phyloP scores from a whole-genome alignment of 2,329 filamentous ascomycete genomes.

The Colletotrichum sansevieriae region DNA sequence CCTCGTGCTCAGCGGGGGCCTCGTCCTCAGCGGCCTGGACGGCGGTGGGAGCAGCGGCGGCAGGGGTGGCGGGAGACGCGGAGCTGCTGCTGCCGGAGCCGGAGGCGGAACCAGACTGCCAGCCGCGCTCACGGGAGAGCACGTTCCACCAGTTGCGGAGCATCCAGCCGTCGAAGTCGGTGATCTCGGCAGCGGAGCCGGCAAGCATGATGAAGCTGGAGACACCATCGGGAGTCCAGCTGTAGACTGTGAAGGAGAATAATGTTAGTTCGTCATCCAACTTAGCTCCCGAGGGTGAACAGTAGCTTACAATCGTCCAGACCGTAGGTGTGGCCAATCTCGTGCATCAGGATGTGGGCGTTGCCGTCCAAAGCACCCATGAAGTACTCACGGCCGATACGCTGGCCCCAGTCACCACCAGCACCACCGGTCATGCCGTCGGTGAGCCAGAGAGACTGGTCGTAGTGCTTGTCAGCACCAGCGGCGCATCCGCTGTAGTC shows the following conservation, averaged over 20 bases:
- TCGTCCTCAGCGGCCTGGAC: conserved; percentile 10
- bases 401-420: conserved; percentile 62
- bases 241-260: conserved; percentile 21
- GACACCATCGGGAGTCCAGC: conserved; percentile 58
- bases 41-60: conserved; percentile 1
- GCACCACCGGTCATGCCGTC: conserved; percentile 58
- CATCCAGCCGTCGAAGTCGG: conserved; percentile 65
- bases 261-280: neutral
- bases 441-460: conserved; percentile 62
- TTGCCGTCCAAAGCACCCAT: conserved; percentile 53
- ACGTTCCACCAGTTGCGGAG: conserved; percentile 60
- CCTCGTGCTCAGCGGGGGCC: neutral
- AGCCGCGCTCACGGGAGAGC: conserved; percentile 48
- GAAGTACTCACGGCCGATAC: conserved; percentile 59
- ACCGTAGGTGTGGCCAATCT: conserved; percentile 60
- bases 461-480: conserved; percentile 56
- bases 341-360: conserved; percentile 61
- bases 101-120: conserved; percentile 43
- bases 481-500: conserved; percentile 56
- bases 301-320: conserved; percentile 52
- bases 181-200: conserved; percentile 56
- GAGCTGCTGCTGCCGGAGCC: conserved; percentile 19
- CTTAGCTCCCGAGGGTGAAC: neutral
- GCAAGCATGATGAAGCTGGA: conserved; percentile 61
- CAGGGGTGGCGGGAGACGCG: conserved; percentile 4